Base-by-base conservation (phyloP, 768 basidiomycete species). In the Cystofilobasidium bisporidii region DNA sequence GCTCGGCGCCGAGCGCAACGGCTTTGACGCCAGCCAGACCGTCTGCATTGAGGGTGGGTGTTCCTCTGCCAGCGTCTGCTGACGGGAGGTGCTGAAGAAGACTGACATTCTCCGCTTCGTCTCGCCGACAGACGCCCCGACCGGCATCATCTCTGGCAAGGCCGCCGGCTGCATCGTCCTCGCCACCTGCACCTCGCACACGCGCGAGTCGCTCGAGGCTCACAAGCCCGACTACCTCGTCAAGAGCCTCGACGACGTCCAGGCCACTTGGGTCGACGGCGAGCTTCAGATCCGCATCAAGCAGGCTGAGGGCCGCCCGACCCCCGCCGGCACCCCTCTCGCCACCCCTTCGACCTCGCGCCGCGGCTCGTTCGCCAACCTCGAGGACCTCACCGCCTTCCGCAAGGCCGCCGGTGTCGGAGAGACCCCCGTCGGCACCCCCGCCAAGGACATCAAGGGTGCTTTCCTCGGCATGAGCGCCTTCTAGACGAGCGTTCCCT, bases 151-250 rank as follows among this genome's bases (percentile, higher is more conserved):
- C 69, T 82, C 88, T 20, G 90, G 90, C 26, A 82, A 82, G 57
- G 85, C 87, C 10, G 87, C 89, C 22, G 89, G 89, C 15, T 82
- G 87, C 59, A 81, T 77, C 57, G 88, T 87, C 0, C 81, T 94
- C 18, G 92, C 87, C 0, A 88, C 92, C 1, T 88, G 87, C 74
- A 93, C 92, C 38, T 87, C 87, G 8, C 87, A 91, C 63, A 73
- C 81, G 30, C 79, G 83, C 22, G 81, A 83, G 48, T 69, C 68
- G 17, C 64, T 71, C 65, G 77, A 78, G 59, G 74, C 74, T 64
- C 76, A 78, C 69, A 72, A 75, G 70, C 77, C 77, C 47, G 77
- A 78, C 67, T 76, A 76, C 74, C 72, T 78, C 10, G 77, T 78
- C 48, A 74, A 75, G 56, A 75, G 76, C 58, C 71, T 78, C n/a